phyloP scores from a whole-genome alignment of 306 rosid genomes.

The Canavalia ensiformis region DNA sequence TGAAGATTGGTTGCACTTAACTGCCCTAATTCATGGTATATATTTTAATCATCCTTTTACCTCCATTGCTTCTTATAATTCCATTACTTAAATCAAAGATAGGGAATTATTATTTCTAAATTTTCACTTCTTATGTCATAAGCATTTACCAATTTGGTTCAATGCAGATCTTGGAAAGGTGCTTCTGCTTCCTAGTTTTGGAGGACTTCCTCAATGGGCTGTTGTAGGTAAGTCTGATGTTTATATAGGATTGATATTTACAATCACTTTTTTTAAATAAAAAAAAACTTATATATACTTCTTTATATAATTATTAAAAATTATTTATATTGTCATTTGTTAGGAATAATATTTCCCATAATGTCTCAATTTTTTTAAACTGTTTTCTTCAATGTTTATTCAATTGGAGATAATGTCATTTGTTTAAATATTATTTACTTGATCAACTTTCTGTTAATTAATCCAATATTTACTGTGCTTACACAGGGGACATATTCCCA shows the following conservation, averaged over 20 bases:
- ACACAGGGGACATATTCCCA: slow-evolving; percentile 80
- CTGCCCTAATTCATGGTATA: slow-evolving; percentile 84
- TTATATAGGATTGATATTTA: not conserved
- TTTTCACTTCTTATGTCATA: not conserved
- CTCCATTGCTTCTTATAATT: not conserved
- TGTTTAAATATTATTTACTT: too few relatives aligned
- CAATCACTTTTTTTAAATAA: too few relatives aligned
- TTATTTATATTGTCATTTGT: too few relatives aligned
- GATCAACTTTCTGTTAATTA: not conserved
- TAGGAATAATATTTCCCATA: too few relatives aligned
- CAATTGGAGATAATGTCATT: too few relatives aligned
- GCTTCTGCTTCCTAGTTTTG: slow-evolving; percentile 85
- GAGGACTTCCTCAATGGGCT: slow-evolving; percentile 94
- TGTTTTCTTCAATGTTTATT: too few relatives aligned
- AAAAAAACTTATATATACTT: too few relatives aligned
- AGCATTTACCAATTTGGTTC: slow-evolving; percentile 32
- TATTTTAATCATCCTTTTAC: not conserved
- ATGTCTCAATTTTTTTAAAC: too few relatives aligned
- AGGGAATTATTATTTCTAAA: not conserved
- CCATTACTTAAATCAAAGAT: not conserved
- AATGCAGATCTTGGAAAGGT: slow-evolving; percentile 84
- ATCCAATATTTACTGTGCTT: not conserved
- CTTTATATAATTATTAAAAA: too few relatives aligned
- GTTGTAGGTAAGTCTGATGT: slow-evolving; percentile 65
- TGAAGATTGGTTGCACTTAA: slow-evolving; percentile 85